phyloP scores from a whole-genome alignment of 192 early-diverging fungal species.

The Irineochytrium annulatum region DNA sequence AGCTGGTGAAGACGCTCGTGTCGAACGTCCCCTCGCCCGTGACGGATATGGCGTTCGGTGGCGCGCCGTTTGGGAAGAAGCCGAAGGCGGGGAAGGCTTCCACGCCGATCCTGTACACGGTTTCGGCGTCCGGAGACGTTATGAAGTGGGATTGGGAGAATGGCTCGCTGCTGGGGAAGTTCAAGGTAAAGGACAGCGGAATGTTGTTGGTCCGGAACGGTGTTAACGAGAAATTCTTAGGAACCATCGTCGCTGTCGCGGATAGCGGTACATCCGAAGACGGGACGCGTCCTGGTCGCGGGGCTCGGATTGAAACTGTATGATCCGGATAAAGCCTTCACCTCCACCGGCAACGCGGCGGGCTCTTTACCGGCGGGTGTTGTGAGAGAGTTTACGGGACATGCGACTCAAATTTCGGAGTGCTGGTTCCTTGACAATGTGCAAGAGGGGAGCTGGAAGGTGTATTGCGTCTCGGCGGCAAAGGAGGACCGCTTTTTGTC shows the following conservation, averaged over 20 bases:
- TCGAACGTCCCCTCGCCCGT: neutral
- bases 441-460: neutral
- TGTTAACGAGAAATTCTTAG: no score
- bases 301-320: neutral
- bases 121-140: neutral
- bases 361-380: neutral
- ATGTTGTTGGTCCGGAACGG: no score
- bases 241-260: neutral
- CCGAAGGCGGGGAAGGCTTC: neutral
- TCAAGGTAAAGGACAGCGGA: neutral
- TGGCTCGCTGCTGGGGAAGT: neutral
- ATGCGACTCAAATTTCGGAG: constrained; percentile 28
- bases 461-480: constrained; percentile 30
- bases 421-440: constrained; percentile 14
- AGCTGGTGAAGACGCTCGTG: neutral
- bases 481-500: constrained; percentile 35
- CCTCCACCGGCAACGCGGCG: neutral
- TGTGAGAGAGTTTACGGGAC: constrained; percentile 30
- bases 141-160: neutral
- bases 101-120: neutral
- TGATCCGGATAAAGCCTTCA: neutral
- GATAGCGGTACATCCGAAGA: neutral
- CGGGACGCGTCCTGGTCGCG: neutral
- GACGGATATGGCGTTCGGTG: neutral
- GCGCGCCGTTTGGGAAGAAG: no score